A percentile compares a stretch with the other conserved stretches of the same genome.
Conservation (phyloP, 495 filamentous ascomycete species). For the Schizothecium vesticola region DNA sequence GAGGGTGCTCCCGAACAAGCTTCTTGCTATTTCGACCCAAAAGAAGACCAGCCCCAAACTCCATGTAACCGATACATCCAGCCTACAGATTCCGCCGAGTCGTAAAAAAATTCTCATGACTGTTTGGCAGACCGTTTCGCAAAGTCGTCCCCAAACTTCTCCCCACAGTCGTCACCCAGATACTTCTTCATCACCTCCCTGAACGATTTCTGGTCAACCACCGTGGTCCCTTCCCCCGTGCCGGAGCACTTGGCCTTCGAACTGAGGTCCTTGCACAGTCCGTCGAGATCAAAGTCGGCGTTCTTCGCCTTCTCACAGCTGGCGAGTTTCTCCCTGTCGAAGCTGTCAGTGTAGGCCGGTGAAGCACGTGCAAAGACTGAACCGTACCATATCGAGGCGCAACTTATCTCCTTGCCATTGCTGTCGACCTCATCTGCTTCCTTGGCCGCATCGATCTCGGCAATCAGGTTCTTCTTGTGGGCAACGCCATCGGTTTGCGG, state of each 20-base stretch:
- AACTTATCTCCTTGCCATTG: conserved; percentile 57
- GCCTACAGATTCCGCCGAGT: not conserved
- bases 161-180: conserved; percentile 22
- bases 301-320: conserved; percentile 77
- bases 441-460: conserved; percentile 67
- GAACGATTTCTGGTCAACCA: conserved; percentile 85
- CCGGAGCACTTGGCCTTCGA: conserved; percentile 96
- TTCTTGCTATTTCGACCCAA: not conserved
- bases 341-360: conserved; percentile 13
- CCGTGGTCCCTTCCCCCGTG: conserved; percentile 57
- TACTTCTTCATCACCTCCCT: conserved; percentile 67
- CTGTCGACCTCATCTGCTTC: conserved; percentile 64
- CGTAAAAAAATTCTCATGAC: not conserved
- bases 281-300: conserved; percentile 88
- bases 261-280: conserved; percentile 86
- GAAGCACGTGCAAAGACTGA: not conserved
- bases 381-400: conserved; percentile 87
- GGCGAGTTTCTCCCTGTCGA: conserved; percentile 81
- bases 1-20: not conserved
- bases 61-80: not conserved
- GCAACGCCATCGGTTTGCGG: conserved; percentile 43
- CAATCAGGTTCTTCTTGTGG: conserved; percentile 64
- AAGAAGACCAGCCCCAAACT: not conserved
- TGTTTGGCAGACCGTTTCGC: not conserved
- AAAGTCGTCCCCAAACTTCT: conserved; percentile 3